Conservation (phyloP, 306 rosid genomes). For the Delonix regia region DNA sequence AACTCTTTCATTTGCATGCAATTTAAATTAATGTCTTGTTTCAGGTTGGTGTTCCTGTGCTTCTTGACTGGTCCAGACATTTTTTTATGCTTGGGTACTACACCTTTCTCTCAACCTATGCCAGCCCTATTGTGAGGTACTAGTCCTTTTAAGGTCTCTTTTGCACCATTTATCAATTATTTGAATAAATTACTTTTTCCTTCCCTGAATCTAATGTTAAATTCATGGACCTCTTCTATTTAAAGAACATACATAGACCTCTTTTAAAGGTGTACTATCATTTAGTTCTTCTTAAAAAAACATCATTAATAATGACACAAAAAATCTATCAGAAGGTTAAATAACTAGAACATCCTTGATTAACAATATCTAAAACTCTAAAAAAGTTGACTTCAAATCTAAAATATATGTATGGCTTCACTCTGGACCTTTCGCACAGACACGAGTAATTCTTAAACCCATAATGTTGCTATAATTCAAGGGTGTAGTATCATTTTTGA, state of each 20-base stretch:
- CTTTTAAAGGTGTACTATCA: not conserved
- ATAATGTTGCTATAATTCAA: too few relatives aligned
- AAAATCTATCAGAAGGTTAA: too few relatives aligned
- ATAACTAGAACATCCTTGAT: too few relatives aligned
- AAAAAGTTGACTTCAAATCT: too few relatives aligned
- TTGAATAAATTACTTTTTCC: not conserved
- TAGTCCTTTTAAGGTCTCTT: not conserved
- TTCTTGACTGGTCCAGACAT: slow-evolving; percentile 85
- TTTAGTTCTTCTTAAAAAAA: not conserved
- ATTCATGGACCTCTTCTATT: not conserved
- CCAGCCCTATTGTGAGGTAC: slow-evolving; percentile 83
- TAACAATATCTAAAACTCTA: too few relatives aligned
- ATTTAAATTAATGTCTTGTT: slow-evolving; percentile 19
- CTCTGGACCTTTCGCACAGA: too few relatives aligned
- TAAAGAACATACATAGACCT: not conserved
- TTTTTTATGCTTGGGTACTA: slow-evolving; percentile 81
- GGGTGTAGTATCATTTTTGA: too few relatives aligned
- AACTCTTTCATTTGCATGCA: slow-evolving; percentile 10
- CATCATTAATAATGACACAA: not conserved
- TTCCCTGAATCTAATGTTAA: not conserved
- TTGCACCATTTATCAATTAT: not conserved
- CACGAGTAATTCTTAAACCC: too few relatives aligned
- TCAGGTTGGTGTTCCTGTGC: slow-evolving; percentile 88
- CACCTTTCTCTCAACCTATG: slow-evolving; percentile 71
- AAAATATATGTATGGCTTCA: too few relatives aligned